Conservation (phyloP, 192 early-diverging fungal species). For the Irineochytrium annulatum region DNA sequence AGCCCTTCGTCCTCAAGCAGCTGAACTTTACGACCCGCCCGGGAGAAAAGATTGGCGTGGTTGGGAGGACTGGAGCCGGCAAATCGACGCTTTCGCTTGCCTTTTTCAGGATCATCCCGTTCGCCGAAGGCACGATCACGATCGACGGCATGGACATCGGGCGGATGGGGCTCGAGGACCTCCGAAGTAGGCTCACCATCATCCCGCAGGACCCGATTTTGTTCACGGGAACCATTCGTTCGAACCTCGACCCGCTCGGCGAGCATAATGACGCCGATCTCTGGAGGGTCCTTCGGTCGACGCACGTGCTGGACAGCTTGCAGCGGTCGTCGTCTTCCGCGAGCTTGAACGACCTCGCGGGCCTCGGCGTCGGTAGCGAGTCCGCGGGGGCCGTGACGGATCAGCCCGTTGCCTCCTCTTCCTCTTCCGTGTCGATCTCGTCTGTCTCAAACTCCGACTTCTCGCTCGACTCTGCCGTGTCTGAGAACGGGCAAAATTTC, state of each 20-base stretch:
- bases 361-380: neutral
- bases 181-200: constrained; percentile 66
- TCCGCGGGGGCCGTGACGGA: neutral
- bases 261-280: constrained; percentile 55
- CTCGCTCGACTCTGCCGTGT: constrained; percentile 18
- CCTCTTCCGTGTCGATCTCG: neutral
- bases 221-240: constrained; percentile 69
- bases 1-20: constrained; percentile 47
- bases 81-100: constrained; percentile 60
- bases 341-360: neutral
- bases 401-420: neutral
- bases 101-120: constrained; percentile 39
- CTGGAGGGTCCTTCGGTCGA: constrained; percentile 53
- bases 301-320: constrained; percentile 40
- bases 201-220: constrained; percentile 76
- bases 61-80: constrained; percentile 59
- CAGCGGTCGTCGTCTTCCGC: neutral
- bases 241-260: constrained; percentile 78
- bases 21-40: constrained; percentile 29
- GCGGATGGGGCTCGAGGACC: constrained; percentile 51
- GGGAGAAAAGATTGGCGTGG: constrained; percentile 48
- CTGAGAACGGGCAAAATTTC: constrained; percentile 39
- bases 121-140: constrained; percentile 37
- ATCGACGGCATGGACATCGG: constrained; percentile 68
- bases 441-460: neutral